Percentiles rank a stretch among this genome's conserved stretches.
Evolutionary conservation across 192 early-diverging fungal genomes (phyloP).

Genomic region (Paraglomus occultum): DNA sequence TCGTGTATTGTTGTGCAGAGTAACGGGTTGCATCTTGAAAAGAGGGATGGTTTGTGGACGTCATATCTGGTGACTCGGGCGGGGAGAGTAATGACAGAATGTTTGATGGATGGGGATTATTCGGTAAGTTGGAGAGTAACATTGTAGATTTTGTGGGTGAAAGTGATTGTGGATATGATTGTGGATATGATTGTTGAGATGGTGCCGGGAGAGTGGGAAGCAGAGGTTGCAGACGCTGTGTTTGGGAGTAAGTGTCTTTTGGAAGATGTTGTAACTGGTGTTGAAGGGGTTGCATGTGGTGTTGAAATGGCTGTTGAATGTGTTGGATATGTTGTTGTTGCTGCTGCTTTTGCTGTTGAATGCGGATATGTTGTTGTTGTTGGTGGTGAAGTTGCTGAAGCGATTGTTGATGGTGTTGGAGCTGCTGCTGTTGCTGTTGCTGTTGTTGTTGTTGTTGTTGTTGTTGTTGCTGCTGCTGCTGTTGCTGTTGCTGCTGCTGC

Average conservation of each 20-base stretch:
- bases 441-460: neutral
- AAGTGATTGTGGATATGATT: neutral
- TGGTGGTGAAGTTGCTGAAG: constrained; percentile 10
- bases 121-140: neutral
- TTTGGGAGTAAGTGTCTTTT: constrained; percentile 5
- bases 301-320: neutral
- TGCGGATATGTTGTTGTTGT: neutral
- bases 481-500: too few species aligned
- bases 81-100: neutral
- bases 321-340: neutral
- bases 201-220: neutral
- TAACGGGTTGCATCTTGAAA: neutral
- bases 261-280: neutral
- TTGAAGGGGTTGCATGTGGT: constrained; percentile 3
- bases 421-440: neutral
- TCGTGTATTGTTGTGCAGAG: neutral
- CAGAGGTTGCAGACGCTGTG: neutral
- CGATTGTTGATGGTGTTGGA: neutral
- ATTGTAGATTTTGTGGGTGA: constrained; percentile 7
- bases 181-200: constrained; percentile 1
- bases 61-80: constrained; percentile 16
- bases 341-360: neutral
- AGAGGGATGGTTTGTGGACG: neutral
- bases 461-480: too few species aligned
- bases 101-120: constrained; percentile 7